These are phyloP conservation scores for Globisporangium nunn DNA, from an alignment of 352 stramenopile genomes.

Conservation along the genomic window DNA sequence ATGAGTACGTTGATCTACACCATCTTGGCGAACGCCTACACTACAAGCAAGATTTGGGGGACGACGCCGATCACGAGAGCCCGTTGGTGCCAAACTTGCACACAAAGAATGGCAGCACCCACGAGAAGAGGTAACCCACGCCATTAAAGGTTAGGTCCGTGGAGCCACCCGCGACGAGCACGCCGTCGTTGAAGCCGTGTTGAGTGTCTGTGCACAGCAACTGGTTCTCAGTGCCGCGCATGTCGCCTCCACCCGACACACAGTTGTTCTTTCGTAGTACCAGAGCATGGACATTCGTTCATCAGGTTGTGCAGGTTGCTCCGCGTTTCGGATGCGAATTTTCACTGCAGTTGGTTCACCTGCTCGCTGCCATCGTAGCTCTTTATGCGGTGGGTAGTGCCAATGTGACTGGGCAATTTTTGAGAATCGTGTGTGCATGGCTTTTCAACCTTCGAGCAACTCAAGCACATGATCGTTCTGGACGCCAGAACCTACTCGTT, in stretches of 20 bases:
- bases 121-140: constrained; percentile 8
- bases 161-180: background rate
- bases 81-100: background rate
- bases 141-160: background rate
- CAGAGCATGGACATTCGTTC: too few relatives aligned
- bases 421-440: too few relatives aligned
- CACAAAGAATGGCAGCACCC: constrained; percentile 6
- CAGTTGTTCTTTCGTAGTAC: background rate
- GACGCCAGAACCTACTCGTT: too few relatives aligned
- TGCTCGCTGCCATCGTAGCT: too few relatives aligned
- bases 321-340: too few relatives aligned
- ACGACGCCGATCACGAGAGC: background rate
- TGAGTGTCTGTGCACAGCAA: background rate
- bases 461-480: too few relatives aligned
- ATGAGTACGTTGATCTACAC: background rate
- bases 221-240: background rate
- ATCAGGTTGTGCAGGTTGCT: too few relatives aligned
- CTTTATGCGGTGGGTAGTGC: too few relatives aligned
- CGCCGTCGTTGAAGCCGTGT: background rate
- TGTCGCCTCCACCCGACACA: background rate
- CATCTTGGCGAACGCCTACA: background rate
- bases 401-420: too few relatives aligned
- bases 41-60: background rate
- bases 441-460: too few relatives aligned
- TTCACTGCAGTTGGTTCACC: too few relatives aligned